A percentile compares a stretch with the other conserved stretches of the same genome.
Evolutionary conservation across 1,139 yeast species (phyloP).

Genomic region (Saccharomyces hybrid): DNA sequence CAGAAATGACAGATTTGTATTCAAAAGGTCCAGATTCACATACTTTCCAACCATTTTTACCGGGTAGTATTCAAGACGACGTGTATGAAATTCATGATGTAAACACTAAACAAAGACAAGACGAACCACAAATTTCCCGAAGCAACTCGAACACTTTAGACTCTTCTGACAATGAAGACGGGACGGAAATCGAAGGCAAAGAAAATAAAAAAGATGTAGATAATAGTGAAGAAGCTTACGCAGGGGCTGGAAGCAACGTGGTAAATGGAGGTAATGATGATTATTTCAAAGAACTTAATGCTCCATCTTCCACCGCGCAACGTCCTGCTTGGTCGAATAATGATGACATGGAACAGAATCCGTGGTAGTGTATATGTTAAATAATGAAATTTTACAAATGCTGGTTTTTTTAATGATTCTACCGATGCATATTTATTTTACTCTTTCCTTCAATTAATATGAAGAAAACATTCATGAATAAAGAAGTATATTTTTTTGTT

Average conservation of each 20-base stretch:
- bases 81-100: conserved; percentile 53
- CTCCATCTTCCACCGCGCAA: conserved; percentile 21
- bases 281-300: conserved; percentile 18
- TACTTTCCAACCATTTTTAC: conserved; percentile 53
- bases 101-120: conserved; percentile 23
- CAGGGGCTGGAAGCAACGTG: conserved; percentile 4
- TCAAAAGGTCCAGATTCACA: conserved; percentile 49
- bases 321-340: conserved; percentile 23
- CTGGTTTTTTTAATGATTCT: not conserved
- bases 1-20: conserved; percentile 52
- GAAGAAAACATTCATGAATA: not conserved
- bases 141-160: not conserved
- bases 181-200: conserved; percentile 5
- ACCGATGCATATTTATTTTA: not conserved
- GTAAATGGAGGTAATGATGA: conserved; percentile 7
- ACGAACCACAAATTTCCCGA: conserved; percentile 5
- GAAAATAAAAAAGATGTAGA: conserved; percentile 5
- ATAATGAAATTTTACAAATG: not conserved
- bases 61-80: conserved; percentile 51
- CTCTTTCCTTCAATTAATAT: not conserved
- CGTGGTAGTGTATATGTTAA: conserved; percentile 23
- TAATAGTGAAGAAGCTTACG: conserved; percentile 11
- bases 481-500: not conserved
- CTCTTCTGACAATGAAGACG: conserved; percentile 5
- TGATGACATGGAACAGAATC: conserved; percentile 28